Evolutionary conservation across 768 basidiomycete species (phyloP).

Genomic region (Termitomyces sp.): DNA sequence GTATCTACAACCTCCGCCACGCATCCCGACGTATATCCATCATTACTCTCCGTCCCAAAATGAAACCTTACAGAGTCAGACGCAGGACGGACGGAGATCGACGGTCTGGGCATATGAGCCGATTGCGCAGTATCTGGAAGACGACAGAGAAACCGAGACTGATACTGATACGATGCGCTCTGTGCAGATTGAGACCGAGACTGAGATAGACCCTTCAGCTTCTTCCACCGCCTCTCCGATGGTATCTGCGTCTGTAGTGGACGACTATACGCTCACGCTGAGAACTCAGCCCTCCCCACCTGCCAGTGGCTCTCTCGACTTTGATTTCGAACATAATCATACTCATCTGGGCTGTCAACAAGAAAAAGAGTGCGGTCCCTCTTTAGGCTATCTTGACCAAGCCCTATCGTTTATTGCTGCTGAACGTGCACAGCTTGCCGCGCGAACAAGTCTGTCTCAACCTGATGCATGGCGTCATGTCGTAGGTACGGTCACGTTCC

Average conservation of each 20-base stretch:
- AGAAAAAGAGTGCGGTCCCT: constrained; percentile 42
- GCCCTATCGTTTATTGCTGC: constrained; percentile 71
- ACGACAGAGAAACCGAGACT: constrained; percentile 2
- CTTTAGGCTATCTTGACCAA: constrained; percentile 66
- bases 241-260: neutral
- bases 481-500: constrained; percentile 24
- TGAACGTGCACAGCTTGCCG: constrained; percentile 56
- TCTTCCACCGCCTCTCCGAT: neutral
- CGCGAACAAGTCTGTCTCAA: constrained; percentile 25
- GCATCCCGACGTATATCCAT: constrained; percentile 21
- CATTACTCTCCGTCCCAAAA: constrained; percentile 7
- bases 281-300: constrained; percentile 11
- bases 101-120: constrained; percentile 62
- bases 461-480: constrained; percentile 33
- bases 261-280: constrained; percentile 8
- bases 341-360: neutral
- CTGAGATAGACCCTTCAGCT: constrained; percentile 12
- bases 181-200: constrained; percentile 26
- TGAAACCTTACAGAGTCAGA: constrained; percentile 1
- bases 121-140: constrained; percentile 49
- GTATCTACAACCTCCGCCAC: constrained; percentile 44
- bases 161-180: constrained; percentile 34
- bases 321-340: neutral
- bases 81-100: constrained; percentile 30
- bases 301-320: neutral